These are phyloP conservation scores for Cetradonia linearis DNA, from an alignment of 495 filamentous ascomycete genomes.

Conservation along the genomic window DNA sequence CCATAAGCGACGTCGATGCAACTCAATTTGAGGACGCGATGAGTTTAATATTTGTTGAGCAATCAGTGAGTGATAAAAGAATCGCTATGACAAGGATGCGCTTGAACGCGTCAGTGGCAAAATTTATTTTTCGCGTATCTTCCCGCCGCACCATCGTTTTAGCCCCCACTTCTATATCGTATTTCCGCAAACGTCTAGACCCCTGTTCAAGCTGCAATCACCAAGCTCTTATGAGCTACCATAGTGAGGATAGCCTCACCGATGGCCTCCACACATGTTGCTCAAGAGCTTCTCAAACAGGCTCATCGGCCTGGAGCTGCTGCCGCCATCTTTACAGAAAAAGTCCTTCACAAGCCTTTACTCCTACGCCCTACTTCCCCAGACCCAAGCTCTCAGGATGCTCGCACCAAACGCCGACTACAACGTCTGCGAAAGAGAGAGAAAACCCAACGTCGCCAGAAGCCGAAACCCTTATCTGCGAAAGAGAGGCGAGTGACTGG, in stretches of 20 bases:
- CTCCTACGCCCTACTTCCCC: conserved; percentile 65
- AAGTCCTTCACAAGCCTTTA: conserved; percentile 73
- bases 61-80: background rate
- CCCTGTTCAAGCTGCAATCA: background rate
- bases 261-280: conserved; percentile 37
- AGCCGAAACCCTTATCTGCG: conserved; percentile 70
- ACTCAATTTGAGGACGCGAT: background rate
- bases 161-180: background rate
- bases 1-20: background rate
- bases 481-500: conserved; percentile 61
- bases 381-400: conserved; percentile 44
- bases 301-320: conserved; percentile 65
- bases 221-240: background rate
- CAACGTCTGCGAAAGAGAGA: conserved; percentile 46
- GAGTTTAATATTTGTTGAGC: background rate
- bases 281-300: conserved; percentile 56
- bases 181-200: conserved; percentile 7
- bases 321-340: conserved; percentile 61
- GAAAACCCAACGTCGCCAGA: conserved; percentile 48
- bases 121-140: conserved; percentile 9
- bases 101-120: conserved; percentile 6
- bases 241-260: background rate
- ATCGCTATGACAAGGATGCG: conserved; percentile 2
- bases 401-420: conserved; percentile 53
- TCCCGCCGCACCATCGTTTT: background rate